Conservation (phyloP, 179 eudicot species). For the Pouteria campechiana region DNA sequence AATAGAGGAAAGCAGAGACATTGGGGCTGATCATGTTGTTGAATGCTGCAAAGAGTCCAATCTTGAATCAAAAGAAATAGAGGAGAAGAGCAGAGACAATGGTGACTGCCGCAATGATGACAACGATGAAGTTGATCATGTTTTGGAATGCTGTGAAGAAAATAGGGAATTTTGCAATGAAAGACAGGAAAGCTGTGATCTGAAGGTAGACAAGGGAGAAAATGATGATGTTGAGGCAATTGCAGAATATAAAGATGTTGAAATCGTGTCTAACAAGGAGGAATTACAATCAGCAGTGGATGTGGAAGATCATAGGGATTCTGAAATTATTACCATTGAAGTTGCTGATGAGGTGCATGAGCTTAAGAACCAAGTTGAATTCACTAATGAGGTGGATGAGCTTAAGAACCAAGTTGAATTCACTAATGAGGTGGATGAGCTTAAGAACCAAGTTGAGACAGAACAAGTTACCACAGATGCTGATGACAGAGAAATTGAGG, state of each 20-base stretch:
- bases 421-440: not conserved
- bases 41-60: too few relatives aligned
- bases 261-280: not conserved
- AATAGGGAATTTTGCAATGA: too few relatives aligned
- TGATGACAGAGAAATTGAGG: slow-evolving; percentile 8
- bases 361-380: slow-evolving; percentile 4
- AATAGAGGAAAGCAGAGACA: too few relatives aligned
- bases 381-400: slow-evolving; percentile 7
- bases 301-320: slow-evolving; percentile 8
- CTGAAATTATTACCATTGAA: slow-evolving; percentile 5
- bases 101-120: not conserved
- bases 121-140: not conserved
- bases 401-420: not conserved
- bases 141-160: too few relatives aligned
- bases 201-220: slow-evolving; percentile 9
- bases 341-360: slow-evolving; percentile 4
- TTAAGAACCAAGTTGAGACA: not conserved
- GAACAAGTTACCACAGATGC: slow-evolving; percentile 1
- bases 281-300: slow-evolving; percentile 8
- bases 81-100: not conserved
- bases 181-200: too few relatives aligned
- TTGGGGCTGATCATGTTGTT: too few relatives aligned
- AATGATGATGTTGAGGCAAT: not conserved
- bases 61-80: not conserved
- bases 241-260: not conserved